Conservation (phyloP, 441 rosid genomes). For the Jatropha podagrica region DNA sequence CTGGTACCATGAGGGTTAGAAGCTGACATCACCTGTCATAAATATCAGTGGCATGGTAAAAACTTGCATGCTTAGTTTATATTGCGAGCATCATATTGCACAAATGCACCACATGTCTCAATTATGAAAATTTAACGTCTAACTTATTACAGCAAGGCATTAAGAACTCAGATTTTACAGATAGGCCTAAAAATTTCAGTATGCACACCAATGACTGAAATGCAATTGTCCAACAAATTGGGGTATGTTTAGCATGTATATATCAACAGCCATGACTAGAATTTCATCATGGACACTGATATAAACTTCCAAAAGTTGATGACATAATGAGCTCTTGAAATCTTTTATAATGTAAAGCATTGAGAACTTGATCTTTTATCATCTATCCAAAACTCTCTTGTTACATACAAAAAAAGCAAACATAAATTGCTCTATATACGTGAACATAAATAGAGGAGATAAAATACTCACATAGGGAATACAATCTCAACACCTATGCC, state of each 20-base stretch:
- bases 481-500: conserved; percentile 84
- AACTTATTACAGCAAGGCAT: background rate
- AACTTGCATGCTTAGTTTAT: background rate
- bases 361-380: background rate
- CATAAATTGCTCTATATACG: background rate
- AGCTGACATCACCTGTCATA: background rate
- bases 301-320: background rate
- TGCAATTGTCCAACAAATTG: background rate
- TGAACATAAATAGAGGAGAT: background rate
- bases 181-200: background rate
- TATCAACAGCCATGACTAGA: background rate
- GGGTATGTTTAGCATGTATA: background rate
- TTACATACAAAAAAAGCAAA: background rate
- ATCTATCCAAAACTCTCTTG: background rate
- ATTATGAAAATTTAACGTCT: background rate
- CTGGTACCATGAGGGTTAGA: background rate
- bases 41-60: background rate
- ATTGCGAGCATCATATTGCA: background rate
- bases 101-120: background rate
- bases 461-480: conserved; percentile 79
- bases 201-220: background rate
- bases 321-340: background rate
- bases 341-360: background rate
- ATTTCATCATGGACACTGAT: background rate
- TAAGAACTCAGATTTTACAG: background rate